Evolutionary conservation across 306 rosid genomes (phyloP).

Genomic region (Boehmeria nivea): DNA sequence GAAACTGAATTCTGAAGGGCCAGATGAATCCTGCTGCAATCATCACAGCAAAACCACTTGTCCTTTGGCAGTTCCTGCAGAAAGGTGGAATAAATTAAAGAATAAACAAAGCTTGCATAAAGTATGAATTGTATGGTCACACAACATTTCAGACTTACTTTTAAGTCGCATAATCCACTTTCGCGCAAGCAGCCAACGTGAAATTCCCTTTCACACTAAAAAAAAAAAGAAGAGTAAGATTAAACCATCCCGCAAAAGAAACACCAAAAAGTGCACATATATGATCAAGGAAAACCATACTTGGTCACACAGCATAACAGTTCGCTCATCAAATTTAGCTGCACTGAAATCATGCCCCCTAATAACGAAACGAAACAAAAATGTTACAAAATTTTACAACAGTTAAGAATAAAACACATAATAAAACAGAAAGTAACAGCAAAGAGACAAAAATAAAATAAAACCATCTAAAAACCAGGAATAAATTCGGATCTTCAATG

Average conservation of each 20-base stretch:
- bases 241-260: no score
- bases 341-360: conserved; percentile 92
- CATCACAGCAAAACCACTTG: conserved; percentile 95
- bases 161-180: conserved; percentile 71
- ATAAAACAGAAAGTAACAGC: neutral
- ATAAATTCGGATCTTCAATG: neutral
- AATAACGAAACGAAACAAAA: conserved; percentile 7
- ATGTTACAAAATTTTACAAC: neutral
- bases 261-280: no score
- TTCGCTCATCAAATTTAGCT: conserved; percentile 81
- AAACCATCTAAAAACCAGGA: neutral
- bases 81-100: conserved; percentile 1
- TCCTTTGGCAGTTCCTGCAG: conserved; percentile 91
- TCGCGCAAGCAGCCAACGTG: conserved; percentile 93
- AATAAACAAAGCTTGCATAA: neutral
- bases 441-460: no score
- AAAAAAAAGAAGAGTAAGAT: conserved; percentile 24
- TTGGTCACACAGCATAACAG: conserved; percentile 93
- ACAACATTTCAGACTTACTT: conserved; percentile 44
- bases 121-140: no score
- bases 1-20: conserved; percentile 62
- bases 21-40: conserved; percentile 70
- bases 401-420: no score
- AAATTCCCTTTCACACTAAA: conserved; percentile 96
- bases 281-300: conserved; percentile 37